phyloP scores from a whole-genome alignment of 805 yeast genomes.

The Wickerhamomyces rabaulensis region DNA sequence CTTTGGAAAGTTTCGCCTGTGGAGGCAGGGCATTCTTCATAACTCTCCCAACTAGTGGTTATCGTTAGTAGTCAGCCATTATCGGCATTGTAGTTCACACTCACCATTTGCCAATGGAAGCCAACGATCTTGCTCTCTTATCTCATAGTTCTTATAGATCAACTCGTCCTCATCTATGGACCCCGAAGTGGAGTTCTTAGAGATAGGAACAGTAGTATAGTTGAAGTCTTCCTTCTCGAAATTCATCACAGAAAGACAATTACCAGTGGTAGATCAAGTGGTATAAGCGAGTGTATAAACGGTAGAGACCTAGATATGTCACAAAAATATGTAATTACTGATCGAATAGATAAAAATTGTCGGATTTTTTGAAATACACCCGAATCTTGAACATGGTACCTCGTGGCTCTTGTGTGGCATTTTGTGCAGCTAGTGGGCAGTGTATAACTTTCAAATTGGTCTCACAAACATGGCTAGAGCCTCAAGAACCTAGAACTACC shows the following conservation, averaged over 20 bases:
- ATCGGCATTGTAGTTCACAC: conserved; percentile 2
- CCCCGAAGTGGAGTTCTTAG: neutral
- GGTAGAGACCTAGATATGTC: too few species aligned
- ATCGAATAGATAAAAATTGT: too few species aligned
- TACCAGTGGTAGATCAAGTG: too few species aligned
- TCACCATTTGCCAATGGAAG: conserved; percentile 68
- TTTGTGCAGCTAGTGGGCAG: too few species aligned
- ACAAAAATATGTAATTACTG: too few species aligned
- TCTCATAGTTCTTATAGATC: conserved; percentile 35
- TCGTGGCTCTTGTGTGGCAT: too few species aligned
- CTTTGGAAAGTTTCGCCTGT: conserved; percentile 72
- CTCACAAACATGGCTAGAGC: too few species aligned
- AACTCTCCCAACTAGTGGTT: conserved; percentile 52
- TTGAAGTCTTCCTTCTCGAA: conserved; percentile 1
- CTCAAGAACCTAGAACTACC: too few species aligned
- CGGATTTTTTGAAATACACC: too few species aligned
- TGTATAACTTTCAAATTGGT: too few species aligned
- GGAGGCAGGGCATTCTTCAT: conserved; percentile 70
- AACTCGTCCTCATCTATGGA: conserved; percentile 7
- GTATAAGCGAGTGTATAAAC: too few species aligned
- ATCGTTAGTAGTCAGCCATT: conserved; percentile 6
- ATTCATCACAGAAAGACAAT: neutral
- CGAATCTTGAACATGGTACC: too few species aligned
- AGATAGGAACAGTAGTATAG: conserved; percentile 6
- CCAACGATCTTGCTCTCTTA: conserved; percentile 76